Evolutionary conservation across 352 stramenopile species (phyloP), one percentile per base, ranked within the genome.

Genomic region (Paralagenidium karlingii): DNA sequence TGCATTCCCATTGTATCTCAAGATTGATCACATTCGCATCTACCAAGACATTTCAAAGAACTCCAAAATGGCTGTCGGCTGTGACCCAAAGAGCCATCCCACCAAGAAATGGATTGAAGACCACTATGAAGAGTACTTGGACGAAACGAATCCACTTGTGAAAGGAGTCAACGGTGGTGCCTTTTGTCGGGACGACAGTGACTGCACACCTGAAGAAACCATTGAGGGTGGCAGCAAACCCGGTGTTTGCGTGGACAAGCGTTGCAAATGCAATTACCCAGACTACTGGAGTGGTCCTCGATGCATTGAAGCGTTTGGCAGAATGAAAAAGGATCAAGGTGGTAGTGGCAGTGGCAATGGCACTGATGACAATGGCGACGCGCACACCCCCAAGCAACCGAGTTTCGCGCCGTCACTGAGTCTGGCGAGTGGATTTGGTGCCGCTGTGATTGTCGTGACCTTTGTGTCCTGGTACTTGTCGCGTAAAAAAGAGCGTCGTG

Each of bases 221-320:
- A 28, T 16, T 7, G 16, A 16, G 19, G 19, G 39, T 8, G 15
- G 39, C 27, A 49, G 47, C 22, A 24, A 36, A 24, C 70, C 63
- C 2, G 63, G 63, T 0, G 51, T 45, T 13, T 75, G 63, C 20
- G 56, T 47, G 25, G 49, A 55, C n/a, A 34, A 45, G 4, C 43
- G 28, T 8, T 75, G 63, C 16, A 32, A 29, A 11, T 75, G 63
- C 21, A 36, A 53, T 3, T 62, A 50, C 24, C 63, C 59, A 0
- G 46, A 40, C 18, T 34, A 49, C 1, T 78, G 64, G 64, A 56
- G 55, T 7, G 64, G 64, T 8, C 64, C 64, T 15, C 53, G 64
- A 4, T 78, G 64, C 40, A 78, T n/a, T n/a, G n/a, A n/a, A n/a
- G n/a, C n/a, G n/a, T n/a, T n/a, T n/a, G n/a, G n/a, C n/a, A n/a